Evolutionary conservation across 805 yeast genomes (phyloP).

Genomic region (Pichia cephalocereana): DNA sequence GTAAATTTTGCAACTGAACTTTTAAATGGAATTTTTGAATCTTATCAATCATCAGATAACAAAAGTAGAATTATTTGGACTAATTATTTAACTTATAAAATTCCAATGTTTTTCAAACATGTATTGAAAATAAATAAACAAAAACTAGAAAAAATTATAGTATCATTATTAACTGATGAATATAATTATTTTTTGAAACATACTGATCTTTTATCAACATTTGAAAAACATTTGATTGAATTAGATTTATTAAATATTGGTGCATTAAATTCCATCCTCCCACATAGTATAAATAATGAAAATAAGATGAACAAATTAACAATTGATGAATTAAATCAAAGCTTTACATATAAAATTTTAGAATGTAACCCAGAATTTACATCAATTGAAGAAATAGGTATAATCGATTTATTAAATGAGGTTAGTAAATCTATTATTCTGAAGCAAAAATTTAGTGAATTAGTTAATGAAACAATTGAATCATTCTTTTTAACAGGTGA

Average conservation of each 20-base stretch:
- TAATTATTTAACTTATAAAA: conserved; percentile 18
- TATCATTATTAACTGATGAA: conserved; percentile 17
- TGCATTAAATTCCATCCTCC: too few species aligned
- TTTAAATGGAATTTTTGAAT: conserved; percentile 19
- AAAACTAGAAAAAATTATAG: conserved; percentile 15
- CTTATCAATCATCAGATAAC: conserved; percentile 15
- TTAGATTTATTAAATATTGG: conserved; percentile 15
- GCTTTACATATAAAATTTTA: conserved; percentile 18
- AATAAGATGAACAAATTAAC: background rate
- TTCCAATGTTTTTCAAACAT: conserved; percentile 19
- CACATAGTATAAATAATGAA: too few species aligned
- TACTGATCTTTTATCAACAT: conserved; percentile 10
- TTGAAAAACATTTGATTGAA: conserved; percentile 15
- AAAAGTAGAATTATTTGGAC: conserved; percentile 19
- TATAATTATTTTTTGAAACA: conserved; percentile 6
- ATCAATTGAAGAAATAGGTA: conserved; percentile 42
- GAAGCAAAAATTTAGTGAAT: conserved; percentile 31
- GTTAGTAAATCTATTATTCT: conserved; percentile 38
- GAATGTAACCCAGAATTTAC: conserved; percentile 40
- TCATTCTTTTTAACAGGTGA: conserved; percentile 34
- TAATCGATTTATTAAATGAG: conserved; percentile 39
- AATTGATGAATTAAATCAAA: conserved; percentile 9
- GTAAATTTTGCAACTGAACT: conserved; percentile 23
- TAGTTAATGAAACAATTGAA: conserved; percentile 24
- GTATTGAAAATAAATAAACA: conserved; percentile 23